Base-by-base conservation (phyloP, 2,329 filamentous ascomycete genomes). In the Xylaria hypoxylon region DNA sequence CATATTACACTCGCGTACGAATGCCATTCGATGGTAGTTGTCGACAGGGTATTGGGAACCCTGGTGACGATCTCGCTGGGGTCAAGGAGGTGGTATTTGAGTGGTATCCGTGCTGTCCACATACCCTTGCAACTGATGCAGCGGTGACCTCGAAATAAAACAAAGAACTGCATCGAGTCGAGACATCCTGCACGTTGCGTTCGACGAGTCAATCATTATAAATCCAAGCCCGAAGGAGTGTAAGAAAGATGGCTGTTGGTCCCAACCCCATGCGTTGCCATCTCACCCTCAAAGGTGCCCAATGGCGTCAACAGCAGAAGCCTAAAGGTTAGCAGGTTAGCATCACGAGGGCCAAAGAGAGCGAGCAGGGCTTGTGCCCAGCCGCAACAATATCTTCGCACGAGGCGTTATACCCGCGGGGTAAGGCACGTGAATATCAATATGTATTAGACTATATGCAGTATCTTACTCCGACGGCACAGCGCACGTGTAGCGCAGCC, bases 281-380 rank as follows among this genome's bases (percentile, higher is more conserved):
- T 59, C 57, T 45, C 44, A 63, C 52, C n/a, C 33, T 40, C 44
- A 10, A 11, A 8, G 10, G 42, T 24, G n/a, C 45, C 60, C 60
- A 64, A 67, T 67, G 15, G 35, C 48, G 44, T 67, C 56, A 52
- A 17, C 42, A 11, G 60, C 17, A 26, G 33, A 26, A 55, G 10
- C 33, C 51, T 10, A 19, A 38, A 55, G 11, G 28, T 22, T 24
- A 52, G 26, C 35, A 55, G 11, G 28, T 22, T 24, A 52, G 26
- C 35, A 67, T 67, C 64, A 67, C 59, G 63, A 58, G 57, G 44
- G 44, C 24, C n/a, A 13, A 15, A 26, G 33, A 45, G n/a, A n/a
- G n/a, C n/a, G 31, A 26, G 19, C 24, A 45, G 57, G 55, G 50
- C 62, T 55, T 19, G 24, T 45, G 24, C 17, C 59, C 40, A 52